Evolutionary conservation across 345 rosid genomes (phyloP).

Genomic region (Dipteronia dyeriana): DNA sequence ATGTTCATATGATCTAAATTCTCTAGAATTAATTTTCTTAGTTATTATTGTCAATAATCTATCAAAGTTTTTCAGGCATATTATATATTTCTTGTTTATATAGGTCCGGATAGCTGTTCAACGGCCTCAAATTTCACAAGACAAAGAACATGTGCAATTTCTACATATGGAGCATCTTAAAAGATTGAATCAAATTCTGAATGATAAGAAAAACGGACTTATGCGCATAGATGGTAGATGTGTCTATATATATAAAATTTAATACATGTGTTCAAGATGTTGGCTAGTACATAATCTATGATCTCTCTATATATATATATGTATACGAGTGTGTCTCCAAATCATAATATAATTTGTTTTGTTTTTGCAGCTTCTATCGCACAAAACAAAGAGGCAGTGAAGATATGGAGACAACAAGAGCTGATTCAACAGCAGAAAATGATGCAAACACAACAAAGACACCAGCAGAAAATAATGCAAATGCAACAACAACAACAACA

Average conservation of each 20-base stretch:
- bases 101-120: constrained; percentile 28
- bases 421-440: too few species aligned
- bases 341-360: background rate
- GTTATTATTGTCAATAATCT: background rate
- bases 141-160: background rate
- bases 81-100: background rate
- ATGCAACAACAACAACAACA: too few species aligned
- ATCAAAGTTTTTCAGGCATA: too few species aligned
- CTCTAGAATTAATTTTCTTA: background rate
- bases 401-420: too few species aligned
- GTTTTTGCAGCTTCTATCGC: constrained; percentile 28
- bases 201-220: too few species aligned
- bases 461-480: too few species aligned
- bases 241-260: too few species aligned
- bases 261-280: too few species aligned
- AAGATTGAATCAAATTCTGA: background rate
- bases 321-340: background rate
- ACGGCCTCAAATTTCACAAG: constrained; percentile 23
- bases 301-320: background rate
- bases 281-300: too few species aligned
- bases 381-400: constrained; percentile 23
- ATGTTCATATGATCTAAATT: background rate
- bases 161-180: constrained; percentile 22
- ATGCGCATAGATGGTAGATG: too few species aligned
- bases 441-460: too few species aligned